Conservation (phyloP, 2,329 filamentous ascomycete genomes). For the Gaeumannomyces sp. region DNA sequence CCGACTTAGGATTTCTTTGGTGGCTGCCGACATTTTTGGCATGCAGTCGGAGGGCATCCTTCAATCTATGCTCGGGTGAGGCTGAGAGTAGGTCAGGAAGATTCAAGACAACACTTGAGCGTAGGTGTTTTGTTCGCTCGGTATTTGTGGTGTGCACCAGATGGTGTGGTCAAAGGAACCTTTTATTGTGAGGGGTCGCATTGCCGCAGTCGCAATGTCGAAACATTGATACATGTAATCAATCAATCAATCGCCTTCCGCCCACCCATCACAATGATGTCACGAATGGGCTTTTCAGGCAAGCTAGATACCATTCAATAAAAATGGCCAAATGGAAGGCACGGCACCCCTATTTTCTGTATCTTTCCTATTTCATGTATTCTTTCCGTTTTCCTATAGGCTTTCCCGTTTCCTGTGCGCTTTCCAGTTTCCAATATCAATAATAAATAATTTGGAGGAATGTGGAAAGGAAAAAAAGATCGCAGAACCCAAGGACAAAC, state of each 20-base stretch:
- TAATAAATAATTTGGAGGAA: too few relatives aligned
- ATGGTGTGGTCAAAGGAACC: not conserved
- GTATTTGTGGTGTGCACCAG: not conserved
- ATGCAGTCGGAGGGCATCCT: constrained; percentile 17
- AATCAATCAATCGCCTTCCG: too few relatives aligned
- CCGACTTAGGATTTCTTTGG: constrained; percentile 70
- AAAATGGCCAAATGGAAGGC: too few relatives aligned
- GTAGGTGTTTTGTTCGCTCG: not conserved
- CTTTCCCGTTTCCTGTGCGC: too few relatives aligned
- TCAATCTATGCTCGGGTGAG: too few relatives aligned
- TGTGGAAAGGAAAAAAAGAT: too few relatives aligned
- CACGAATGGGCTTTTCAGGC: not conserved
- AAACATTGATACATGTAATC: too few relatives aligned
- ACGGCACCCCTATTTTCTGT: too few relatives aligned
- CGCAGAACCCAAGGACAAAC: too few relatives aligned
- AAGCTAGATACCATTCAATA: not conserved
- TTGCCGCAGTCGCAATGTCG: not conserved
- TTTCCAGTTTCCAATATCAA: too few relatives aligned
- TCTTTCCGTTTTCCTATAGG: too few relatives aligned
- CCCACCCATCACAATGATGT: not conserved
- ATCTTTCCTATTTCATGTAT: too few relatives aligned
- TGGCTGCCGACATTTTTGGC: constrained; percentile 57
- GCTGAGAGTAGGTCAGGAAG: not conserved
- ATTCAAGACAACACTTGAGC: not conserved
- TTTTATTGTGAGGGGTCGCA: not conserved